Conservation (phyloP, 2,329 filamentous ascomycete genomes). For the Fusarium sp. region DNA sequence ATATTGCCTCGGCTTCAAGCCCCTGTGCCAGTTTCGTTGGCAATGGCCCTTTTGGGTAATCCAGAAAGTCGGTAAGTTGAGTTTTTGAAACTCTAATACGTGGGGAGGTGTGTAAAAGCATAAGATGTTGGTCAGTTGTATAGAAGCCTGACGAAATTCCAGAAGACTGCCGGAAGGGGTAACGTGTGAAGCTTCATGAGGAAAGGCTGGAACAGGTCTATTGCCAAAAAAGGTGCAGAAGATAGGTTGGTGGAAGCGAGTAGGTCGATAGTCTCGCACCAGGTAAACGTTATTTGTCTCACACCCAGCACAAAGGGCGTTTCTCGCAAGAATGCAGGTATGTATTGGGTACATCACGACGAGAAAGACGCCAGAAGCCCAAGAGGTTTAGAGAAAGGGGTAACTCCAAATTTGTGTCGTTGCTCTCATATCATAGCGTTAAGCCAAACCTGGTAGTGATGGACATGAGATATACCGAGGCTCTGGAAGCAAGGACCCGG, state of each 20-base stretch:
- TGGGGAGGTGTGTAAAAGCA: slow-evolving; percentile 12
- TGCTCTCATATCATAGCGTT: slow-evolving; percentile 17
- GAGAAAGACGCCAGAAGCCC: background rate
- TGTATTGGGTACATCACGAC: slow-evolving; percentile 29
- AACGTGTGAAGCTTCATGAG: slow-evolving; percentile 4
- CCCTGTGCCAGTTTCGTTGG: slow-evolving; percentile 35
- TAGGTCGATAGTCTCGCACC: slow-evolving; percentile 26
- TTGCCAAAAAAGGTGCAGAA: slow-evolving; percentile 10
- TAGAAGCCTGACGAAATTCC: slow-evolving; percentile 23
- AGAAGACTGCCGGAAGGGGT: slow-evolving; percentile 43
- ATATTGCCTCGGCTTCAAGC: slow-evolving; percentile 7
- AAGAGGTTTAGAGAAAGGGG: slow-evolving; percentile 32
- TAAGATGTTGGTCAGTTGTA: background rate
- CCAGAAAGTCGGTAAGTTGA: slow-evolving; percentile 41
- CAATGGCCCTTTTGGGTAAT: slow-evolving; percentile 22
- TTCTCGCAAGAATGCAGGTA: slow-evolving; percentile 32
- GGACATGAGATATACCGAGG: slow-evolving; percentile 22
- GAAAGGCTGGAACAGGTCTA: slow-evolving; percentile 13
- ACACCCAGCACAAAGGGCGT: slow-evolving; percentile 20
- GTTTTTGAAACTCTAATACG: slow-evolving; percentile 32
- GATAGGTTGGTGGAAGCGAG: slow-evolving; percentile 9
- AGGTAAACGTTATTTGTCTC: background rate
- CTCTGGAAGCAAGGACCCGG: slow-evolving; percentile 26
- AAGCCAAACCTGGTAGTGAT: slow-evolving; percentile 23
- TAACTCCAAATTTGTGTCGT: slow-evolving; percentile 8